Conservation (phyloP, 2,329 filamentous ascomycete species). For the Beauveria brongniartii region DNA sequence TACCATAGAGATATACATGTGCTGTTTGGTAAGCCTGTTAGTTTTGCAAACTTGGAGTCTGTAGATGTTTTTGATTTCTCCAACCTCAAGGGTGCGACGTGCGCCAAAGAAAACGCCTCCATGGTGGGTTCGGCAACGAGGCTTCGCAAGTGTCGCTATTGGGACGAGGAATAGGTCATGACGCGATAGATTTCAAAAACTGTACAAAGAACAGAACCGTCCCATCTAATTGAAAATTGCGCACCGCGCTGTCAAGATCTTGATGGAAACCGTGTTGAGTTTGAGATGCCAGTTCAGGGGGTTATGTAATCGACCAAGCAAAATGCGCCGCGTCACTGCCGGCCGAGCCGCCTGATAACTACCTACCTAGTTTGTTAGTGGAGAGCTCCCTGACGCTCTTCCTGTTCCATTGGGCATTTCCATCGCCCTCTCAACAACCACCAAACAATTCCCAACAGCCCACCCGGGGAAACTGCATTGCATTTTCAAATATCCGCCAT, state of each 20-base stretch:
- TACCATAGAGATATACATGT: conserved; percentile 30
- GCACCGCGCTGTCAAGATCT: neutral
- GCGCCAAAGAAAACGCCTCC: neutral
- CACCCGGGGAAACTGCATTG: neutral
- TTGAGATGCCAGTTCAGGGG: neutral
- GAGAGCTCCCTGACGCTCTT: neutral
- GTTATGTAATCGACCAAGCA: conserved; percentile 4
- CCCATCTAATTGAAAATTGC: neutral
- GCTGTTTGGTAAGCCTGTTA: neutral
- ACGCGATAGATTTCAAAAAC: neutral
- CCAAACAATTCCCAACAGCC: neutral
- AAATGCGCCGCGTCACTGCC: conserved; percentile 5
- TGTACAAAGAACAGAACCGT: neutral
- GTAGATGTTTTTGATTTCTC: neutral
- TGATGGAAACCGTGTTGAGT: neutral
- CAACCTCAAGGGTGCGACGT: conserved; percentile 4
- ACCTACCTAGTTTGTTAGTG: neutral
- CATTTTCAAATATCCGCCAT: conserved; percentile 18
- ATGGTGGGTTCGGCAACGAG: neutral
- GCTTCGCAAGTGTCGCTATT: neutral
- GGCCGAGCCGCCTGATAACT: neutral
- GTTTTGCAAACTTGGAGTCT: neutral
- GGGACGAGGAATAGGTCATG: neutral
- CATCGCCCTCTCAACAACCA: neutral
- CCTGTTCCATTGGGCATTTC: neutral